Evolutionary conservation across 768 basidiomycete species (phyloP), one percentile per base, ranked within the genome.

Genomic region (Termitomyces sp.): DNA sequence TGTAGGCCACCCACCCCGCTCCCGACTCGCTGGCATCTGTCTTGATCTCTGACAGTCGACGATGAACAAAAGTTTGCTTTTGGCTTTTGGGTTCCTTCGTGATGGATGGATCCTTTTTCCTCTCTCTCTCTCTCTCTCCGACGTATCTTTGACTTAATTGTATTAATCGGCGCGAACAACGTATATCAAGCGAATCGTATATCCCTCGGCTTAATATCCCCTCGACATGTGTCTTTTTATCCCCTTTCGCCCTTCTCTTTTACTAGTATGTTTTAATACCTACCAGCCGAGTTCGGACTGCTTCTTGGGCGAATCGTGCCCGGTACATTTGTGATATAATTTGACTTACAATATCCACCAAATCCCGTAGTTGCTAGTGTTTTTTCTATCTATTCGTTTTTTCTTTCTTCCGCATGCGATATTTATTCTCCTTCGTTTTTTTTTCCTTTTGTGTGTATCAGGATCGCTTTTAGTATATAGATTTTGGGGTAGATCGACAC

Each of bases 141-240:
- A 51, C 26, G 16, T 10, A n/a, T 18, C 36, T 40, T 18, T 38
- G 16, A 52, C 33, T 20, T 38, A 52, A 30, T n/a, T 30, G 38
- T 52, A 41, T 41, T 52, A 52, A 52, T 52, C 18, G 24, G 36
- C 24, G 49, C 51, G 26, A 52, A 51, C 35, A n/a, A 30, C 48
- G 22, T 50, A 50, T 50, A 50, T 50, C 48, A 50, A 35, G 48
- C 33, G 20, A 24, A 52, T 28, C 18, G 11, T 46, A 56, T 56
- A 54, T 56, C 43, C 24, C 14, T 30, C 52, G 2, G 16, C n/a
- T 35, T 55, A 59, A 59, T 55, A 54, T 55, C 26, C 35, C n/a
- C 5, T 26, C 52, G 3, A 46, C 45, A 41, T 22, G 45, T 54
- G 6, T 32, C 10, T 46, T 48, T 38, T 13, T n/a, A 9, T 2